Conservation (phyloP, 2,329 filamentous ascomycete species). For the Drechmeria coniospora region DNA sequence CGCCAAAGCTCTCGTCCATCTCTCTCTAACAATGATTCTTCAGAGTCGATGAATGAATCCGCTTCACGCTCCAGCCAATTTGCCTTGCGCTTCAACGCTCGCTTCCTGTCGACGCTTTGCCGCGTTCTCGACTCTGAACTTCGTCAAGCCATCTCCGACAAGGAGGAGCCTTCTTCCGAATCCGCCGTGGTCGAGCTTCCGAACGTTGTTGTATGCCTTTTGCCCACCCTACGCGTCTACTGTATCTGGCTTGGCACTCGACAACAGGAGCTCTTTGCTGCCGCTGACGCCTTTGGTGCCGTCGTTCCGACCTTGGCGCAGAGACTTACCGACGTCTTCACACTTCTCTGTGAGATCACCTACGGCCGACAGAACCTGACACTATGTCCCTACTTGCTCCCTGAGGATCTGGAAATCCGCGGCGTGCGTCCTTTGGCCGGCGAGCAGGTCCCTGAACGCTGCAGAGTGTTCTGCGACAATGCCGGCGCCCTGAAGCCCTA, state of each 20-base stretch:
- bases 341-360: conserved; percentile 28
- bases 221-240: conserved; percentile 37
- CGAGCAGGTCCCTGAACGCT: conserved; percentile 21
- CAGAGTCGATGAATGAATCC: conserved; percentile 31
- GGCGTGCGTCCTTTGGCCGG: conserved; percentile 28
- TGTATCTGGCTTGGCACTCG: conserved; percentile 36
- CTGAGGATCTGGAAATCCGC: conserved; percentile 32
- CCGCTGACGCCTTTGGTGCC: conserved; percentile 27
- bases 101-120: conserved; percentile 58
- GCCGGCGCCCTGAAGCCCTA: conserved; percentile 24
- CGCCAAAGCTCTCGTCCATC: too few species aligned
- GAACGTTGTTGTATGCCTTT: conserved; percentile 23
- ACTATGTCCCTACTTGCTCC: conserved; percentile 31
- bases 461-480: conserved; percentile 21
- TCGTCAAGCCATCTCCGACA: conserved; percentile 11
- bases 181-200: conserved; percentile 16
- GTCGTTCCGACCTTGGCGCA: conserved; percentile 30
- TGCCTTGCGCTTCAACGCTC: conserved; percentile 62
- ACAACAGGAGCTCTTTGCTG: conserved; percentile 29
- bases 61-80: conserved; percentile 41
- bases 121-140: conserved; percentile 57
- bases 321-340: conserved; percentile 29
- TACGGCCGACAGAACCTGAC: conserved; percentile 22
- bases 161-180: conserved; percentile 8
- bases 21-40: too few species aligned